phyloP scores from a whole-genome alignment of 768 basidiomycete genomes.

The Mycena galericulata region DNA sequence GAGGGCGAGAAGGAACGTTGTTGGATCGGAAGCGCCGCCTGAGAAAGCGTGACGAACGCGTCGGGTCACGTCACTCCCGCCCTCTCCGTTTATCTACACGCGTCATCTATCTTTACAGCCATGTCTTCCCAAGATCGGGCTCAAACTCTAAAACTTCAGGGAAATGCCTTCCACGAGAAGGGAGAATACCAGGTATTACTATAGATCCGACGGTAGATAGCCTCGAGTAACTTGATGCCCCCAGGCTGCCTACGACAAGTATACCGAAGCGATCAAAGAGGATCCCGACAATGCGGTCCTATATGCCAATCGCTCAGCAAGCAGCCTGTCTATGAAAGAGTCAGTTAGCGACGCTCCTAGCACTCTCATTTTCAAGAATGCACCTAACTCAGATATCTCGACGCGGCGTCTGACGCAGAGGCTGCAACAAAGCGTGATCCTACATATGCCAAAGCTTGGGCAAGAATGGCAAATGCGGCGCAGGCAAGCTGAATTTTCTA shows the following conservation, averaged over 20 bases:
- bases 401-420: constrained; percentile 46
- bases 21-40: no score
- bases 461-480: constrained; percentile 49
- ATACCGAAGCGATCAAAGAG: constrained; percentile 54
- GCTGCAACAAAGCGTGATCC: constrained; percentile 54
- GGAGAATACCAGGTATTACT: constrained; percentile 35
- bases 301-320: constrained; percentile 60
- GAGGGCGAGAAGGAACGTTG: no score
- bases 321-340: constrained; percentile 51
- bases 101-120: no score
- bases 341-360: constrained; percentile 23
- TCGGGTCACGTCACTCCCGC: no score
- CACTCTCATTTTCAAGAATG: neutral
- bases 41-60: no score
- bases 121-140: constrained; percentile 33
- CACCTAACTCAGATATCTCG: constrained; percentile 42
- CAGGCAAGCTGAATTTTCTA: constrained; percentile 35
- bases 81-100: no score
- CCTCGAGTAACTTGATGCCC: neutral
- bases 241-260: constrained; percentile 46
- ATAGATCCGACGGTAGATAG: no score
- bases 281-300: constrained; percentile 56
- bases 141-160: constrained; percentile 52
- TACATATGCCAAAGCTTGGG: constrained; percentile 56
- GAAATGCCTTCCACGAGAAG: constrained; percentile 53